Conservation (phyloP, 106 monocot species). For the Hemerocallis citrina region DNA sequence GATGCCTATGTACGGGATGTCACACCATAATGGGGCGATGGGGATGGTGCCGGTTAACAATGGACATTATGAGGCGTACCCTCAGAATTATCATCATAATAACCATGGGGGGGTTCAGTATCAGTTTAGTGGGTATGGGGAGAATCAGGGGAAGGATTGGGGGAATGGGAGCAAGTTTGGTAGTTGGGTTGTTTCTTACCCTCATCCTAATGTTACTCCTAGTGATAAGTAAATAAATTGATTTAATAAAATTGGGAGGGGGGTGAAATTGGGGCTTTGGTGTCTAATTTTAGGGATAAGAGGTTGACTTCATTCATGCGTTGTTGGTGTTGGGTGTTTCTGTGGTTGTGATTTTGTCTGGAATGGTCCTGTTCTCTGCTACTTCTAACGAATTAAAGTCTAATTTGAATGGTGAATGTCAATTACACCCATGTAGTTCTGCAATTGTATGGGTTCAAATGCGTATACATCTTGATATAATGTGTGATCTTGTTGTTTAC, state of each 20-base stretch:
- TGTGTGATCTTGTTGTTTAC: too few relatives aligned
- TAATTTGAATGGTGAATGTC: too few relatives aligned
- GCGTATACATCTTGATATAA: too few relatives aligned
- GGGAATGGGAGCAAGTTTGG: constrained; percentile 15
- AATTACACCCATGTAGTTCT: too few relatives aligned
- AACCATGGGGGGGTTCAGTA: background rate
- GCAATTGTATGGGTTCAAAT: too few relatives aligned
- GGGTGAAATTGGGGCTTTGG: background rate
- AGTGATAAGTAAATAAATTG: constrained; percentile 19
- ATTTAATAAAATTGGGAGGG: too few relatives aligned
- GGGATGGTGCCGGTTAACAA: constrained; percentile 33
- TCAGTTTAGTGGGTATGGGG: constrained; percentile 22
- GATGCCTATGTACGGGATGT: constrained; percentile 39
- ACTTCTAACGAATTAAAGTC: too few relatives aligned
- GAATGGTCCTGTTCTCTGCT: background rate
- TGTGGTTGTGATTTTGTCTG: background rate
- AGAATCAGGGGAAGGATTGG: constrained; percentile 23
- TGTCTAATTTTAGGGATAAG: background rate
- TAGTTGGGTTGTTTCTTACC: constrained; percentile 24
- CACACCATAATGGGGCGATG: constrained; percentile 21
- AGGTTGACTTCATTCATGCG: background rate
- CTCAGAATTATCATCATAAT: constrained; percentile 2
- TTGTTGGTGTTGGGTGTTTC: background rate
- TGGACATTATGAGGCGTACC: constrained; percentile 10
- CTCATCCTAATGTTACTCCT: constrained; percentile 15